phyloP scores from a whole-genome alignment of 2,329 filamentous ascomycete species.

The Pseudogymnoascus sp. region DNA sequence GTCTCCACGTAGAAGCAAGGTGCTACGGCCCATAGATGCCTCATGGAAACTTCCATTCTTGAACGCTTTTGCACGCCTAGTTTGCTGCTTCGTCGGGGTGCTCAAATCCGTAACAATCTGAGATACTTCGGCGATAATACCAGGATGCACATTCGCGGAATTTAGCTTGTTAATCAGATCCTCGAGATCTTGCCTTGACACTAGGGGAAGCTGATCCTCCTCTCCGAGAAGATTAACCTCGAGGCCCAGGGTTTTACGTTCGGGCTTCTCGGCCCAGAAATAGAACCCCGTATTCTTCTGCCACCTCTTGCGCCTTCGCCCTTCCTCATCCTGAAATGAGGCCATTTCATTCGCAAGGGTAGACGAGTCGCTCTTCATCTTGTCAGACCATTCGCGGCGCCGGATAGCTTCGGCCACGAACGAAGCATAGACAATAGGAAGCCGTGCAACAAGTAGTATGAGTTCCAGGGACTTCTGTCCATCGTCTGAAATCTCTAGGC shows the following conservation, averaged over 20 bases:
- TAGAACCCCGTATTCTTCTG: slow-evolving; percentile 70
- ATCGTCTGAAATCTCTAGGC: slow-evolving; percentile 64
- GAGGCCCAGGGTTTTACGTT: slow-evolving; percentile 64
- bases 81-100: slow-evolving; percentile 75
- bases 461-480: slow-evolving; percentile 74
- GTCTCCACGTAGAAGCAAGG: slow-evolving; percentile 68
- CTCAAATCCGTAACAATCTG: slow-evolving; percentile 73
- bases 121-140: slow-evolving; percentile 60
- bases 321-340: slow-evolving; percentile 84
- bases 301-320: slow-evolving; percentile 83
- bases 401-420: slow-evolving; percentile 79
- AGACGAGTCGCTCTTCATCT: slow-evolving; percentile 78
- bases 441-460: slow-evolving; percentile 67
- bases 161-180: slow-evolving; percentile 62
- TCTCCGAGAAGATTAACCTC: slow-evolving; percentile 80
- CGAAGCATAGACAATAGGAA: slow-evolving; percentile 85
- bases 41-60: slow-evolving; percentile 95
- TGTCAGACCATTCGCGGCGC: slow-evolving; percentile 83
- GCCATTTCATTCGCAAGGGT: slow-evolving; percentile 89
- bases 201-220: slow-evolving; percentile 70
- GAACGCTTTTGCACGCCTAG: slow-evolving; percentile 82
- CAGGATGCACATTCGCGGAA: slow-evolving; percentile 54
- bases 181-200: slow-evolving; percentile 67
- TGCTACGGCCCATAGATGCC: slow-evolving; percentile 76
- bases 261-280: slow-evolving; percentile 55